These are phyloP conservation scores for Cicer judaicum DNA, from an alignment of 306 rosid genomes.

Conservation along the genomic window DNA sequence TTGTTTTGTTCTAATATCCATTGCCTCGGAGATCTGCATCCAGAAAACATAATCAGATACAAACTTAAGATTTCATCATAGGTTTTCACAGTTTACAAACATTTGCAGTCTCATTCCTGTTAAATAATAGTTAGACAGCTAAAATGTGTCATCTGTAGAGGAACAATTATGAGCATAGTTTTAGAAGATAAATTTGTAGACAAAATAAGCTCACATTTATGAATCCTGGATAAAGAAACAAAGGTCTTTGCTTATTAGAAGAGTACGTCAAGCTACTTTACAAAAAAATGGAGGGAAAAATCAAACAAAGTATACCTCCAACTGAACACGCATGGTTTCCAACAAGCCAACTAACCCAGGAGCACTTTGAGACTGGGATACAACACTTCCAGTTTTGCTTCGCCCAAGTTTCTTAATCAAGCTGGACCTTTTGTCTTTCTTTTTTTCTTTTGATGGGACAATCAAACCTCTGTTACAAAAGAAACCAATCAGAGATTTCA, in stretches of 20 bases:
- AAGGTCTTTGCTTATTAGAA: slow-evolving; percentile 11
- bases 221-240: slow-evolving; percentile 22
- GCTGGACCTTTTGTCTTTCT: slow-evolving; percentile 83
- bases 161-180: slow-evolving; percentile 28
- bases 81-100: slow-evolving; percentile 34
- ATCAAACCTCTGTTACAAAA: slow-evolving; percentile 78
- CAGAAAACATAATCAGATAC: slow-evolving; percentile 30
- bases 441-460: slow-evolving; percentile 93
- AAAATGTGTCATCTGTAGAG: slow-evolving; percentile 8
- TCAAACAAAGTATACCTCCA: slow-evolving; percentile 73
- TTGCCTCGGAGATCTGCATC: slow-evolving; percentile 83
- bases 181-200: slow-evolving; percentile 19
- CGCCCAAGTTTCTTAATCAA: slow-evolving; percentile 97
- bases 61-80: slow-evolving; percentile 3
- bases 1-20: slow-evolving; percentile 91
- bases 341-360: slow-evolving; percentile 90
- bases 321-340: slow-evolving; percentile 96
- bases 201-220: slow-evolving; percentile 27
- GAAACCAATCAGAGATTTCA: slow-evolving; percentile 29
- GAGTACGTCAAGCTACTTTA: neutral
- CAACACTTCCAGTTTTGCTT: slow-evolving; percentile 82
- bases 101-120: slow-evolving; percentile 32
- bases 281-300: slow-evolving; percentile 31
- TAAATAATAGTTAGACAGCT: slow-evolving; percentile 15
- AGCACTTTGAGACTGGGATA: slow-evolving; percentile 74